phyloP scores from a whole-genome alignment of 768 basidiomycete species.

The Tricholoma hemisulphureum region DNA sequence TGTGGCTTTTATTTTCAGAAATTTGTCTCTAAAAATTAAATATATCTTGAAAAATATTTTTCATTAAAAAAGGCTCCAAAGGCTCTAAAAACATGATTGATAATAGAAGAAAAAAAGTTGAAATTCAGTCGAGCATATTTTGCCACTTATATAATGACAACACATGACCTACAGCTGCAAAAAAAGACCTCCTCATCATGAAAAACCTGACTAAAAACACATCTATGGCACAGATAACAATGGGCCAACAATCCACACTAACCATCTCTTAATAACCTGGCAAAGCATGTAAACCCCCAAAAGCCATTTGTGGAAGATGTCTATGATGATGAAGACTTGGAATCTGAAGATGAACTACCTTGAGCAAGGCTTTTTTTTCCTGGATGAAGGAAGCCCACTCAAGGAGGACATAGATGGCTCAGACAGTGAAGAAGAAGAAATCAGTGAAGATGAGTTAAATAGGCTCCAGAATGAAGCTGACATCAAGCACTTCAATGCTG shows the following conservation, averaged over 20 bases:
- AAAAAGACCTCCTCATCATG: too few species aligned
- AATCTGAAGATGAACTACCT: neutral
- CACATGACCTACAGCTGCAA: neutral
- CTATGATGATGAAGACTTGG: neutral
- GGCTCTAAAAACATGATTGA: too few species aligned
- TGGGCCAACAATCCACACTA: neutral
- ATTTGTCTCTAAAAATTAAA: too few species aligned
- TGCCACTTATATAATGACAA: too few species aligned
- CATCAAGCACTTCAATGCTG: neutral
- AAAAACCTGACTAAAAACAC: neutral
- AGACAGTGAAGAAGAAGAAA: neutral
- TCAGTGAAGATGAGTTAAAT: neutral
- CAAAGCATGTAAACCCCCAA: neutral
- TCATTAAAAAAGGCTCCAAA: too few species aligned
- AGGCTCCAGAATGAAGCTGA: neutral
- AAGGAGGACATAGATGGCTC: neutral
- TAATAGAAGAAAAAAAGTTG: neutral
- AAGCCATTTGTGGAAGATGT: neutral
- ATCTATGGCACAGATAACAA: neutral
- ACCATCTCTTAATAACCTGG: neutral
- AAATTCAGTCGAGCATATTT: too few species aligned
- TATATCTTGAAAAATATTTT: too few species aligned
- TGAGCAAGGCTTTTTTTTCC: neutral
- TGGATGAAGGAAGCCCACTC: neutral
- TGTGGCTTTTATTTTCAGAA: too few species aligned